phyloP scores from a whole-genome alignment of 108 stramenopile species.

The Fragilaria radians region DNA sequence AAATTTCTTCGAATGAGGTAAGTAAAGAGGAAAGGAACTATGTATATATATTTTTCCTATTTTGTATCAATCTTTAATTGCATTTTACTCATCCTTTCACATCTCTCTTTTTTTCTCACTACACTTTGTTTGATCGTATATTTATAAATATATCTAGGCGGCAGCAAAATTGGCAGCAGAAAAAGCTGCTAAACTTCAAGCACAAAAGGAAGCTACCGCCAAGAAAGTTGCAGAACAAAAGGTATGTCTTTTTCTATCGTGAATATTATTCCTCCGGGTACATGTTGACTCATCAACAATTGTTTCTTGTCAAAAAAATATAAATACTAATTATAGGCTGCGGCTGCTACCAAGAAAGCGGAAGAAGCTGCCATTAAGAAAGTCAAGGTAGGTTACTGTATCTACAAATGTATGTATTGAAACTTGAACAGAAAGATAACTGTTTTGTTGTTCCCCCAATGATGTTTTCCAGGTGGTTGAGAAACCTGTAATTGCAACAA shows the following conservation, averaged over 20 bases:
- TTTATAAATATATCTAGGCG: not conserved
- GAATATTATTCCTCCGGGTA: not conserved
- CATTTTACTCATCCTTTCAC: no score
- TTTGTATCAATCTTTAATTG: no score
- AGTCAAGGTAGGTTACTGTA: not conserved
- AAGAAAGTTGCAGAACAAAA: not conserved
- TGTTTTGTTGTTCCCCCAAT: no score
- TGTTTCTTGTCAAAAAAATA: no score
- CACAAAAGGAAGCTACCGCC: not conserved
- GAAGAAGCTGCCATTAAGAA: not conserved
- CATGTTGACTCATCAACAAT: no score
- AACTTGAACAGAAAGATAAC: no score
- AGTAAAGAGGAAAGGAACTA: no score
- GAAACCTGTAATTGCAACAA: slow-evolving; percentile 2
- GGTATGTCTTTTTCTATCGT: not conserved
- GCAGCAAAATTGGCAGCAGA: not conserved
- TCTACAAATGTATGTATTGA: no score
- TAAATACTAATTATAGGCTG: not conserved
- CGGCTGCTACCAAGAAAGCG: not conserved
- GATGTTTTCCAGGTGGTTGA: no score
- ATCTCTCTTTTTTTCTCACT: no score
- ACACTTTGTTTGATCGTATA: no score
- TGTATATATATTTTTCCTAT: not conserved
- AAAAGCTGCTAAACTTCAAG: not conserved
- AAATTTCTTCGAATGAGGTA: no score